A percentile compares a stretch with the other conserved stretches of the same genome.
These are phyloP conservation scores for Lepraria neglecta DNA, from an alignment of 495 filamentous ascomycete genomes.

Conservation along the genomic window DNA sequence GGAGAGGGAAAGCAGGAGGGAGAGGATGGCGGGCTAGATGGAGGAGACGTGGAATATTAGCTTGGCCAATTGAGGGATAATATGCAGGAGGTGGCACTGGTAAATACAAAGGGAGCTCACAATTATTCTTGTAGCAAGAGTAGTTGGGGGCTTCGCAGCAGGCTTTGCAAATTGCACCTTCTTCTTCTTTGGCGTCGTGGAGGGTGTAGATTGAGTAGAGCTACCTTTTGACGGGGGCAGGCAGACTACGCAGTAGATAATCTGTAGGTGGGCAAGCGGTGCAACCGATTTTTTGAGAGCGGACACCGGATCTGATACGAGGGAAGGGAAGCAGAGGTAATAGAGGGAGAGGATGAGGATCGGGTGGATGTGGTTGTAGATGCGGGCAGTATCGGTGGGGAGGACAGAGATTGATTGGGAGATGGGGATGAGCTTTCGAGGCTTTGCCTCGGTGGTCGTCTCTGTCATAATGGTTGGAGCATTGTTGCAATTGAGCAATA, in stretches of 20 bases:
- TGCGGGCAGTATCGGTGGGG: conserved; percentile 39
- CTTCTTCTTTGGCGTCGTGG: conserved; percentile 20
- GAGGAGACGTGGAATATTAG: conserved; percentile 20
- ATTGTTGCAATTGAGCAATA: conserved; percentile 17
- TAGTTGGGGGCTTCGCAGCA: conserved; percentile 21
- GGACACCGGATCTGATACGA: conserved; percentile 66
- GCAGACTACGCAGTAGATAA: conserved; percentile 62
- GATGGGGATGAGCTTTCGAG: conserved; percentile 20
- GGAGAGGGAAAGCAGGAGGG: conserved; percentile 55
- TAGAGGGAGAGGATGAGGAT: conserved; percentile 56
- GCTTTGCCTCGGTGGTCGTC: conserved; percentile 10
- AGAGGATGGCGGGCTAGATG: conserved; percentile 54
- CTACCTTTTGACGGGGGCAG: conserved; percentile 52
- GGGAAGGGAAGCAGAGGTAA: conserved; percentile 52
- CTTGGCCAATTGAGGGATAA: not conserved
- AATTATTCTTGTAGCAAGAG: conserved; percentile 18
- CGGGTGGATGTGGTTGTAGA: conserved; percentile 59
- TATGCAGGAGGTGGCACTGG: not conserved
- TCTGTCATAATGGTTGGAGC: conserved; percentile 20
- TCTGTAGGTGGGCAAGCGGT: conserved; percentile 57
- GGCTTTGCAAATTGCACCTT: conserved; percentile 30
- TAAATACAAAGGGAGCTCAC: not conserved
- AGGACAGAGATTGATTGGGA: conserved; percentile 42
- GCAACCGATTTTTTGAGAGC: conserved; percentile 58
- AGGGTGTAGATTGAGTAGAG: conserved; percentile 30